Evolutionary conservation across 352 stramenopile species (phyloP).

Genomic region (Phytophthora multivora): DNA sequence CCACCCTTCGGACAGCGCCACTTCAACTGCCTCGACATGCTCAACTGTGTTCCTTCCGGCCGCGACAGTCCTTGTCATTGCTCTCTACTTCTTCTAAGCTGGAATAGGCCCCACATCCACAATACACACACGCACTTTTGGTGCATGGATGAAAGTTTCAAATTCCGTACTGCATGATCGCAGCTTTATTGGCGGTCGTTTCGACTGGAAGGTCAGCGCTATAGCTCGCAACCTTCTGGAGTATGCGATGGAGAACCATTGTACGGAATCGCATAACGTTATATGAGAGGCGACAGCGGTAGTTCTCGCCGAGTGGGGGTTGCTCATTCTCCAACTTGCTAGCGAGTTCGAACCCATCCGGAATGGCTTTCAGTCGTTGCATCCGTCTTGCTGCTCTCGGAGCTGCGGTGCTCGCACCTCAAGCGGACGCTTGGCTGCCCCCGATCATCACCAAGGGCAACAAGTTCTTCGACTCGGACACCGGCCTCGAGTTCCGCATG

Average conservation of each 20-base stretch:
- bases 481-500: slow-evolving; percentile 67
- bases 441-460: slow-evolving; percentile 72
- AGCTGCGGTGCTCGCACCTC: not conserved
- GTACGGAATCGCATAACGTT: slow-evolving; percentile 31
- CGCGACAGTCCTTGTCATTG: not conserved
- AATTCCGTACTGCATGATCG: slow-evolving; percentile 18
- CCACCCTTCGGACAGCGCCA: slow-evolving; percentile 16
- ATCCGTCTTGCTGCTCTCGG: slow-evolving; percentile 18
- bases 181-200: slow-evolving; percentile 21
- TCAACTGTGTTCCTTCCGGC: not conserved
- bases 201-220: not conserved
- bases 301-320: not conserved
- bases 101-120: too few species aligned
- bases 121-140: too few species aligned
- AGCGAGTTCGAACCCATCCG: not conserved
- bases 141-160: slow-evolving; percentile 14
- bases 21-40: not conserved
- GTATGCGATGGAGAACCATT: slow-evolving; percentile 16
- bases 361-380: slow-evolving; percentile 25
- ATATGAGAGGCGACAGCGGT: slow-evolving; percentile 11
- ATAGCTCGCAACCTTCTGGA: slow-evolving; percentile 7
- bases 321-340: slow-evolving; percentile 24
- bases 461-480: slow-evolving; percentile 86
- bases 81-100: slow-evolving; percentile 4
- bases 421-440: slow-evolving; percentile 45